Base-by-base conservation (phyloP, 192 early-diverging fungal species). In the Haplosporangium gracile region DNA sequence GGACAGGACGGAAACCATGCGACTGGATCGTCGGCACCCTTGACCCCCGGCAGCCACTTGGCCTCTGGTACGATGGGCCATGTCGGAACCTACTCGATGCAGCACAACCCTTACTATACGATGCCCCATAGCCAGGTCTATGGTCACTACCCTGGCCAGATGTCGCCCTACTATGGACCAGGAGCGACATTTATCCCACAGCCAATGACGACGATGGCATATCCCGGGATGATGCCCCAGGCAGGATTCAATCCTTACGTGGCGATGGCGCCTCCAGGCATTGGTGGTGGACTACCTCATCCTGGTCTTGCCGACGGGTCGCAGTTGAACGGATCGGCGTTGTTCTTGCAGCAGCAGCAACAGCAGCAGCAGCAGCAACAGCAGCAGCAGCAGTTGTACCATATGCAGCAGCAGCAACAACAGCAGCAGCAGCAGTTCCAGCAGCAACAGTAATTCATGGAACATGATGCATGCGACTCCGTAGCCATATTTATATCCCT, bases 101-200 rank as follows among this genome's bases (percentile, higher is more conserved):
- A 79, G 38, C 82, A 85, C 55, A 75, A 51, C 29, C 75, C 84
- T 34, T 86, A 86, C 38, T 86, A 78, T 38, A 51, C 75, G 15
- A 78, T 86, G 79, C 84, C 84, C 7, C 84, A 81, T 51, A 75
- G 70, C 29, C 84, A 86, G 43, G 43, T 86, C 20, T 86, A 78
- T 75, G 79, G 78, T 51, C 84, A 86, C 51, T 86, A 86, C 63
- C 78, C 83, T 42, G 83, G 78, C 5, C 83, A 85, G 65, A 85
- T 85, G 74, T 75, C 84, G 1, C 79, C 84, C 20, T 86, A 86
- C 69, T 86, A 86, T 47, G 75, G 75, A 5, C 70, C 77, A 34
- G 78, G 83, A 40, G 70, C 75, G 5, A 39, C 75, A 5, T 86
- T 63, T 49, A 86, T 81, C 32, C 83, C 83, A 6, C 82, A 78